Evolutionary conservation across 1,139 yeast genomes (phyloP).

Genomic region (Yamadazyma trypodendri): DNA sequence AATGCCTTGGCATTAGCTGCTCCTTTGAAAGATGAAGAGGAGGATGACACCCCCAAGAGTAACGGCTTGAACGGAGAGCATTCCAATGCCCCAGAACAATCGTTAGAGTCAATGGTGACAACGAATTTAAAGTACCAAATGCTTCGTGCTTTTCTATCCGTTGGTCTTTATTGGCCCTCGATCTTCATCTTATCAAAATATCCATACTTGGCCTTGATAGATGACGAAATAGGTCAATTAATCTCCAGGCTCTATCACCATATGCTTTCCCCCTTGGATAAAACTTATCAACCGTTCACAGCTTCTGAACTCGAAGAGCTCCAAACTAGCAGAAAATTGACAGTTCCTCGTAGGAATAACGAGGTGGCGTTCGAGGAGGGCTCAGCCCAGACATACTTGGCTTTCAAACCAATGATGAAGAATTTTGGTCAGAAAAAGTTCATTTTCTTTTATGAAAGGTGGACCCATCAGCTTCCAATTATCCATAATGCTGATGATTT

Average conservation of each 20-base stretch:
- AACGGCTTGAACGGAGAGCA: constrained; percentile 1
- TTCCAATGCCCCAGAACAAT: constrained; percentile 7
- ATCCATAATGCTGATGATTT: constrained; percentile 45
- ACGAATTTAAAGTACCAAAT: constrained; percentile 37
- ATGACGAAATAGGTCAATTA: constrained; percentile 49
- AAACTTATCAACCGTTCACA: constrained; percentile 17
- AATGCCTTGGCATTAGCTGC: constrained; percentile 88
- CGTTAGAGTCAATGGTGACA: constrained; percentile 17
- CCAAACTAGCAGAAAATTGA: constrained; percentile 23
- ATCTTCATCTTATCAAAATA: constrained; percentile 57
- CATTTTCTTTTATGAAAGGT: constrained; percentile 51
- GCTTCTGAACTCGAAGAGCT: constrained; percentile 21
- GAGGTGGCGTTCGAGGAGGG: constrained; percentile 30
- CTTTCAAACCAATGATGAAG: constrained; percentile 33
- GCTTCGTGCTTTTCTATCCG: constrained; percentile 52
- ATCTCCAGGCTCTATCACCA: constrained; percentile 51
- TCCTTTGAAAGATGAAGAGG: constrained; percentile 71
- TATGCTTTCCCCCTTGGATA: constrained; percentile 53
- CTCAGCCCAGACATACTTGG: constrained; percentile 18
- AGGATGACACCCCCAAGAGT: constrained; percentile 28
- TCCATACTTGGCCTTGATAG: constrained; percentile 62
- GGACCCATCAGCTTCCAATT: constrained; percentile 45
- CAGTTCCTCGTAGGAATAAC: constrained; percentile 33
- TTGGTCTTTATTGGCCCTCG: constrained; percentile 67
- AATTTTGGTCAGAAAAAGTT: constrained; percentile 31